Evolutionary conservation across 2,329 filamentous ascomycete species (phyloP).

Genomic region (Beauveria scarabaeidicola): DNA sequence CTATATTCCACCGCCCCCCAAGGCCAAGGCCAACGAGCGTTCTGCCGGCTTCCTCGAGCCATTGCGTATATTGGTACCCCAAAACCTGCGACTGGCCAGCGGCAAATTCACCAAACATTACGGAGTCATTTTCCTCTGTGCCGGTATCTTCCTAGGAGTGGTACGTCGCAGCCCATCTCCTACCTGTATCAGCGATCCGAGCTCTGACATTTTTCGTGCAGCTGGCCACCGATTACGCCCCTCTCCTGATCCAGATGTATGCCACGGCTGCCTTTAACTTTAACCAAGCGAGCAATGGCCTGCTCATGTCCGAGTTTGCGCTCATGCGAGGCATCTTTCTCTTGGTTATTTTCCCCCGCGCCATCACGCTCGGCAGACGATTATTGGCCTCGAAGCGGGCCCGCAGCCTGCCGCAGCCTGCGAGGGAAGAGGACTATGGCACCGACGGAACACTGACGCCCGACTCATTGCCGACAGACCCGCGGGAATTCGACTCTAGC

Average conservation of each 20-base stretch:
- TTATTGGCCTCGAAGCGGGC: conserved; percentile 11
- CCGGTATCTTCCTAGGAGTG: conserved; percentile 59
- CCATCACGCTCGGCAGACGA: conserved; percentile 38
- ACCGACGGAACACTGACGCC: conserved; percentile 12
- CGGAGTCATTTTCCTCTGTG: conserved; percentile 54
- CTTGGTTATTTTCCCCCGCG: conserved; percentile 43
- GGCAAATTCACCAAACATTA: conserved; percentile 48
- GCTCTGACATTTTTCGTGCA: conserved; percentile 15
- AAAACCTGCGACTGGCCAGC: conserved; percentile 40
- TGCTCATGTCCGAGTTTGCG: conserved; percentile 47
- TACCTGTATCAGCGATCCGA: neutral
- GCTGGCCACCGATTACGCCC: conserved; percentile 60
- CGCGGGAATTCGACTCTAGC: conserved; percentile 33
- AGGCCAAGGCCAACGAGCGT: conserved; percentile 25
- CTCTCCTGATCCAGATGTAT: conserved; percentile 52
- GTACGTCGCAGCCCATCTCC: conserved; percentile 26
- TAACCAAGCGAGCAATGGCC: conserved; percentile 46
- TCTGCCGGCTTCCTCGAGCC: conserved; percentile 48
- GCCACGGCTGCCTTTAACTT: conserved; percentile 48
- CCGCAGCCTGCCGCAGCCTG: neutral
- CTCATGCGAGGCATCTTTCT: conserved; percentile 47
- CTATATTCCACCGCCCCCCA: conserved; percentile 35
- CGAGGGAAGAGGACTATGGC: conserved; percentile 2
- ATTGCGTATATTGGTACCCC: conserved; percentile 51
- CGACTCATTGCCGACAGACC: conserved; percentile 25